phyloP scores from a whole-genome alignment of 2,329 filamentous ascomycete genomes.

The Colletotrichum spinosum region DNA sequence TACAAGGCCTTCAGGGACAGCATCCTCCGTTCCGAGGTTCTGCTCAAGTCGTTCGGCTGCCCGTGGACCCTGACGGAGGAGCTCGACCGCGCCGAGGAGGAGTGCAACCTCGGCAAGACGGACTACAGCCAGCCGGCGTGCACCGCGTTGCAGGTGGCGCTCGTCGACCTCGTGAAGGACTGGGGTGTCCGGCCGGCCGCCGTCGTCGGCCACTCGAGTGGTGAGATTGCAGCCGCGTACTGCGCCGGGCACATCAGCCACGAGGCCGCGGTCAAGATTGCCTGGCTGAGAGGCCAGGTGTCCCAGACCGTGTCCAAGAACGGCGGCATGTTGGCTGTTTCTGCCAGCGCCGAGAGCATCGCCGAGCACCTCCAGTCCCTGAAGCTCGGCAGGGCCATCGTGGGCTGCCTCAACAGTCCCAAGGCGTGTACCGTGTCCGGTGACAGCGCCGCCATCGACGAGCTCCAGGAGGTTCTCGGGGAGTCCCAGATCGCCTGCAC shows the following conservation, averaged over 20 bases:
- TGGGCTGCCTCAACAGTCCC: conserved; percentile 63
- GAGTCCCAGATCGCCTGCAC: conserved; percentile 37
- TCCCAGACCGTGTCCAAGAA: conserved; percentile 40
- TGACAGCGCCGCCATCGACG: conserved; percentile 55
- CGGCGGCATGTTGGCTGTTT: conserved; percentile 49
- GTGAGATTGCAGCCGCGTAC: conserved; percentile 54
- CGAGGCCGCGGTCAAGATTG: conserved; percentile 52
- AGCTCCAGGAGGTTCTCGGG: conserved; percentile 51
- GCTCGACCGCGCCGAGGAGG: conserved; percentile 40
- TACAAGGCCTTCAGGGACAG: conserved; percentile 57
- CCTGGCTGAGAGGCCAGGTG: conserved; percentile 31
- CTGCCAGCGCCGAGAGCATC: conserved; percentile 67
- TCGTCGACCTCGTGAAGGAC: conserved; percentile 49
- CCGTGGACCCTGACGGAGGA: conserved; percentile 41
- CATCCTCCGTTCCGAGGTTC: conserved; percentile 26
- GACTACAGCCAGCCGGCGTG: conserved; percentile 53
- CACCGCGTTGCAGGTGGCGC: conserved; percentile 56
- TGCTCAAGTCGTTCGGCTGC: conserved; percentile 39
- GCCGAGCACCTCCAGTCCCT: conserved; percentile 45
- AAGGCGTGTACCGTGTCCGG: conserved; percentile 64
- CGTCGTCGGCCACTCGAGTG: conserved; percentile 52
- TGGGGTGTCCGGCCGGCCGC: conserved; percentile 44
- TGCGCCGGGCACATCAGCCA: conserved; percentile 55
- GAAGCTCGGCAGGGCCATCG: conserved; percentile 30
- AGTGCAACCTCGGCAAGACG: conserved; percentile 42